A percentile compares a stretch with the other conserved stretches of the same genome.
Evolutionary conservation across 2,329 filamentous ascomycete genomes (phyloP).

Genomic region (Aureobasidium sp.): DNA sequence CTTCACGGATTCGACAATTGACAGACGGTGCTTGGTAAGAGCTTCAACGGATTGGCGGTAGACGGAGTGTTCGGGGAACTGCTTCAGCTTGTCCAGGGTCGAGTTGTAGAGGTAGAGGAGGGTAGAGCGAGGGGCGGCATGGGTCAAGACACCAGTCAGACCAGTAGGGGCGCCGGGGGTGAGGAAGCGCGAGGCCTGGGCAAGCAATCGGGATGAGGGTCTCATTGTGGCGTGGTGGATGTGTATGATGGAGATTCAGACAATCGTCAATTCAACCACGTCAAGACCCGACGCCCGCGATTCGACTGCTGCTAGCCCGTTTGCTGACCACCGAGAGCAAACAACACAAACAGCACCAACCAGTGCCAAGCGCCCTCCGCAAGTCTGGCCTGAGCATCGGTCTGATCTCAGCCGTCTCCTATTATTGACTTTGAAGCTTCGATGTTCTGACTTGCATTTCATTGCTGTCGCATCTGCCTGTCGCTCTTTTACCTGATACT

Average conservation of each 20-base stretch:
- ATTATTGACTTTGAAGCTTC: background rate
- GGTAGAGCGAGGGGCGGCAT: constrained; percentile 75
- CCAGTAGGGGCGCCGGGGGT: constrained; percentile 81
- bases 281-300: background rate
- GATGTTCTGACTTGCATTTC: background rate
- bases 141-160: constrained; percentile 78
- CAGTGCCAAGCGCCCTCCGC: background rate
- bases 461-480: background rate
- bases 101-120: constrained; percentile 82
- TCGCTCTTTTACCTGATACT: background rate
- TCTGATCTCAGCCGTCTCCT: background rate
- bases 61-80: constrained; percentile 72
- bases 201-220: constrained; percentile 70
- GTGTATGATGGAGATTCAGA: background rate
- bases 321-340: background rate
- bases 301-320: background rate
- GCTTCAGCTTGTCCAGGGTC: constrained; percentile 75
- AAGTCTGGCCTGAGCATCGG: background rate
- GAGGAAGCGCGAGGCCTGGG: constrained; percentile 66
- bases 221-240: constrained; percentile 57
- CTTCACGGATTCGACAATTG: constrained; percentile 64
- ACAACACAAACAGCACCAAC: background rate
- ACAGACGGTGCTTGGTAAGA: constrained; percentile 76
- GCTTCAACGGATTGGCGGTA: constrained; percentile 94
- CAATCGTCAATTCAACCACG: background rate